Evolutionary conservation across 2,329 filamentous ascomycete species (phyloP), one percentile per base, ranked within the genome.

Genomic region (Coniella lustricola): DNA sequence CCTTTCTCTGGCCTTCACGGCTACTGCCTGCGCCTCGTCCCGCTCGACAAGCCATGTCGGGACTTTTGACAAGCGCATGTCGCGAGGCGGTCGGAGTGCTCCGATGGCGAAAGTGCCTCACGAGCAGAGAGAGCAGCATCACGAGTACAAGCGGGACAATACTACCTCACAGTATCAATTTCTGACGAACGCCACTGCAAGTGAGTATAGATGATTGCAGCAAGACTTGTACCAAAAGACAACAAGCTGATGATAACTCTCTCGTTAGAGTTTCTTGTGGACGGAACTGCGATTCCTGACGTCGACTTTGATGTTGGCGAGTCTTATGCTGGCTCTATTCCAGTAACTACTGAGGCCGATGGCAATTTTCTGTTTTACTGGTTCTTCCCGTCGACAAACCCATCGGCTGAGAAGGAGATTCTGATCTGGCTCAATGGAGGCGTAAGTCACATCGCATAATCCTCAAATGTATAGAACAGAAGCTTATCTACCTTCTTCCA

Each of bases 221-320:
- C 14, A 29, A 33, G 35, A 25, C 4, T 8, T 17, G 10, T 31
- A 33, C 21, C 8, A 18, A 29, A 33, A 33, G 34, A 31, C 25
- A 22, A 16, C 31, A 25, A 35, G 13, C 35, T 39, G 25, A 29
- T 13, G 2, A 31, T 29, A 2, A 18, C 1, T 18, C 7, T 21
- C 7, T 31, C 21, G 13, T 13, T 20, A 34, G 79, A 74, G 54
- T 86, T 81, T 53, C 75, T 72, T 18, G 79, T 87, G 35, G 76
- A 88, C 56, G 80, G 84, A 3, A 74, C 71, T 2, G 70, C 64
- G 1, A 76, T 89, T 41, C 85, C 85, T 0, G 81, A 87, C 16
- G 80, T 89, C 0, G 60, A 74, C 21, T 90, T 86, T 52, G 84
- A 89, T 53, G 67, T 87, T 36, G 76, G 77, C 46, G 80, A 85